Percentiles rank a stretch among this genome's conserved stretches.
Evolutionary conservation across 1,284 basidiomycete genomes (phyloP).

Genomic region (Phaffia rhodozyma): DNA sequence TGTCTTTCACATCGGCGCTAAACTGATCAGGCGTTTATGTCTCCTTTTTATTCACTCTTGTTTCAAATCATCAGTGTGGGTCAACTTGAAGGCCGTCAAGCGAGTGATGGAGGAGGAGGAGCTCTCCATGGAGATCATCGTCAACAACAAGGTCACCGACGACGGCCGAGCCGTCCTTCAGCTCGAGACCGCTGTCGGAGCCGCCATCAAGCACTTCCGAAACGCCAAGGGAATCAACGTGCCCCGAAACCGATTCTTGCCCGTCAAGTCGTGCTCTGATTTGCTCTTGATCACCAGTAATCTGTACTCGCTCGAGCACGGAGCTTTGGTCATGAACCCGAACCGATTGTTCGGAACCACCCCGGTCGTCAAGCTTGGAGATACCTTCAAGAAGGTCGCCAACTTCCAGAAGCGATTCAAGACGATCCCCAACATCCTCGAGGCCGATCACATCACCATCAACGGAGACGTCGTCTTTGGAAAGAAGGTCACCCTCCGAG

Average conservation of each 20-base stretch:
- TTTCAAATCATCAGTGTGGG: conserved; percentile 53
- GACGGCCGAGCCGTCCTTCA: conserved; percentile 75
- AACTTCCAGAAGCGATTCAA: conserved; percentile 97
- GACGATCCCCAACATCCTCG: conserved; percentile 85
- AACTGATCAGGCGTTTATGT: background rate
- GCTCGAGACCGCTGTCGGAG: conserved; percentile 96
- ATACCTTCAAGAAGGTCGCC: conserved; percentile 66
- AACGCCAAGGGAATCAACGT: conserved; percentile 96
- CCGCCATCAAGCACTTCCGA: conserved; percentile 70
- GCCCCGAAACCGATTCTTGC: conserved; percentile 91
- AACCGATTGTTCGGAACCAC: conserved; percentile 82
- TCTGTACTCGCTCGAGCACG: conserved; percentile 90
- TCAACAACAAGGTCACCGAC: conserved; percentile 78
- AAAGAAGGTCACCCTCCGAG: conserved; percentile 53
- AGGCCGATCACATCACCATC: conserved; percentile 92
- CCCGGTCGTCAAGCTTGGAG: conserved; percentile 94
- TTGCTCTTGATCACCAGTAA: conserved; percentile 92
- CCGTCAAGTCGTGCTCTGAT: conserved; percentile 74
- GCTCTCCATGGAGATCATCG: conserved; percentile 65
- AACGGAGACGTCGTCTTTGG: conserved; percentile 95
- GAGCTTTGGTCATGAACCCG: conserved; percentile 83
- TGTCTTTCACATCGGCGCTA: background rate
- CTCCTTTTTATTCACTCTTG: background rate
- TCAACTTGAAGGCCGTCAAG: conserved; percentile 87
- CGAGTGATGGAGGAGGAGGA: conserved; percentile 80